Base-by-base conservation (phyloP, 805 yeast genomes). In the Saitoella complicata region DNA sequence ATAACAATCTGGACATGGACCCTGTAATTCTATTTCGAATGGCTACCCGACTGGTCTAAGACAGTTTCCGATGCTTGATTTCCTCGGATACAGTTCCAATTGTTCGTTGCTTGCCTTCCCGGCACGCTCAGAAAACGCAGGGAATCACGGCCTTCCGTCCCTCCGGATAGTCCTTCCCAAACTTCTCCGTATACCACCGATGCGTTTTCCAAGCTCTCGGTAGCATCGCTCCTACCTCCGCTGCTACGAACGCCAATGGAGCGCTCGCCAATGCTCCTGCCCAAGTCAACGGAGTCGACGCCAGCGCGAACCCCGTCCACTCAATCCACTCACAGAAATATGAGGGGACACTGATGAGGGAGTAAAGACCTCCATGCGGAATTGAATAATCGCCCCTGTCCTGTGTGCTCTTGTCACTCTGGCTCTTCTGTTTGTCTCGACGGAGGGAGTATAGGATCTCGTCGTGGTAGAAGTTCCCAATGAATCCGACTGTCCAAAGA, bases 251-350 rank as follows among this genome's bases (percentile, higher is more conserved):
- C 30, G 21, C 39, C 40, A 32, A 7, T 11, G n/a, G 21, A 38
- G 43, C 11, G 4, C 11, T 33, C 10, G n/a, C 36, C 36, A 33
- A 11, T 33, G 11, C 36, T 11, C 36, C 36, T 33, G 36, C 10
- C 31, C 36, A 29, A 5, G 38, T 36, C n/a, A 10, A 34, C 8
- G 29, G 39, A 12, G 38, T 32, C 8, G 39, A 32, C n/a, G 43
- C 43, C n/a, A 41, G 11, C 6, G 34, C 34, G 32, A 21, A 41
- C 9, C 43, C 43, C n/a, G 31, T 11, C 43, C 43, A 41, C 13
- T 41, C 43, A 9, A 41, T 34, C 43, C 43, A 41, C 34, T 41
- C 43, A 29, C 38, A 34, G 11, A 41, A 41, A 34, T 41, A 41
- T 7, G 32, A 33, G 1, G 43, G 43, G 3, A 32, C 30, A n/a